Conservation (phyloP, 352 stramenopile species). For the Phytopythium ostracodes region DNA sequence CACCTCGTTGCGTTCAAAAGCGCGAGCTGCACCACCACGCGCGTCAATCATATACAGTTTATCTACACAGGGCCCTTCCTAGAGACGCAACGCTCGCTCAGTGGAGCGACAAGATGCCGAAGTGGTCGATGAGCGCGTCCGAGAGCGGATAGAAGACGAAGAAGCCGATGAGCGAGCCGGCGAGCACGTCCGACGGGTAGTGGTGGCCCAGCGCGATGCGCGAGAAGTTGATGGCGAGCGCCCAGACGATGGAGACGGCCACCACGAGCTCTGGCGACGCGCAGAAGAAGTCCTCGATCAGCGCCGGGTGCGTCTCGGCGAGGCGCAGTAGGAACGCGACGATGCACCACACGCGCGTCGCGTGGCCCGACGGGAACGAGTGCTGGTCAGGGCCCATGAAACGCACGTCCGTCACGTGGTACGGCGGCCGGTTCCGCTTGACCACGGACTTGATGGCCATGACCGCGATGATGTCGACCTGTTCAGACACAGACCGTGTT, state of each 20-base stretch:
- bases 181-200: conserved; percentile 55
- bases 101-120: conserved; percentile 10
- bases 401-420: conserved; percentile 46
- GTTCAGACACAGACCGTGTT: not conserved
- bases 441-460: conserved; percentile 53
- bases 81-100: not conserved
- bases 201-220: conserved; percentile 53
- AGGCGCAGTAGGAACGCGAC: conserved; percentile 39
- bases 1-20: too few relatives aligned
- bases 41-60: too few relatives aligned
- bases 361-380: conserved; percentile 64
- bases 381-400: conserved; percentile 64
- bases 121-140: conserved; percentile 18
- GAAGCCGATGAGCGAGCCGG: conserved; percentile 37
- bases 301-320: conserved; percentile 21
- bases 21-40: too few relatives aligned
- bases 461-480: conserved; percentile 62
- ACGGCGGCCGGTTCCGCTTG: conserved; percentile 46
- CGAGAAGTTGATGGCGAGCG: conserved; percentile 44
- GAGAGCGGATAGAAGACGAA: conserved; percentile 31
- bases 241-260: conserved; percentile 37
- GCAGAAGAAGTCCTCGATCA: conserved; percentile 31
- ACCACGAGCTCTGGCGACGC: conserved; percentile 21
- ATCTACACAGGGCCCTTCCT: too few relatives aligned
- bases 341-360: conserved; percentile 48